Percentiles rank a stretch among this genome's conserved stretches.
Evolutionary conservation across 306 rosid genomes (phyloP).

Genomic region (Quercus alba): DNA sequence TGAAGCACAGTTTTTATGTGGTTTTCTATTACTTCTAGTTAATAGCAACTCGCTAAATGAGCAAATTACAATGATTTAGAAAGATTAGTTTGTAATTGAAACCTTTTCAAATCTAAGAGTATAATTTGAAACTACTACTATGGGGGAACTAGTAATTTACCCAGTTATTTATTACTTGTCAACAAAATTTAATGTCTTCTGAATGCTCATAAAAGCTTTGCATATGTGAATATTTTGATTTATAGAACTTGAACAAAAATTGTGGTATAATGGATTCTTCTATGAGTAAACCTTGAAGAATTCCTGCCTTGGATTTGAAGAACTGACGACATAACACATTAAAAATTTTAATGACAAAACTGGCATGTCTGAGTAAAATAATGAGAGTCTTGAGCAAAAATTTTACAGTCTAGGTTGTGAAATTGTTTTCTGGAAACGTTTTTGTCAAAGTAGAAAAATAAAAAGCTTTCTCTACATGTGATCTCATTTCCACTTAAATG

Average conservation of each 20-base stretch:
- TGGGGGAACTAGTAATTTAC: too few species aligned
- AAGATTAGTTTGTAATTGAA: too few species aligned
- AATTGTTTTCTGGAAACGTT: neutral
- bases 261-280: neutral
- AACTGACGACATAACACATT: neutral
- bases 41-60: too few species aligned
- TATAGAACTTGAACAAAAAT: neutral
- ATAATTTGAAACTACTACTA: too few species aligned
- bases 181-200: neutral
- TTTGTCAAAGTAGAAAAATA: neutral
- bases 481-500: neutral
- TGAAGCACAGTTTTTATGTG: too few species aligned
- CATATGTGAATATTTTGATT: neutral
- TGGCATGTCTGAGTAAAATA: neutral
- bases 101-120: too few species aligned
- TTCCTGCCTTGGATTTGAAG: neutral
- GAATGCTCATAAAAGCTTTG: neutral
- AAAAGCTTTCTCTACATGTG: neutral
- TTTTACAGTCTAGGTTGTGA: neutral
- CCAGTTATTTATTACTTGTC: too few species aligned
- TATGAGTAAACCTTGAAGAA: neutral
- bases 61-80: too few species aligned
- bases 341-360: neutral
- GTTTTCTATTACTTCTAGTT: too few species aligned
- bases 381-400: neutral